Evolutionary conservation across 2,329 filamentous ascomycete genomes (phyloP).

Genomic region (Aspergillus pseudoterreus): DNA sequence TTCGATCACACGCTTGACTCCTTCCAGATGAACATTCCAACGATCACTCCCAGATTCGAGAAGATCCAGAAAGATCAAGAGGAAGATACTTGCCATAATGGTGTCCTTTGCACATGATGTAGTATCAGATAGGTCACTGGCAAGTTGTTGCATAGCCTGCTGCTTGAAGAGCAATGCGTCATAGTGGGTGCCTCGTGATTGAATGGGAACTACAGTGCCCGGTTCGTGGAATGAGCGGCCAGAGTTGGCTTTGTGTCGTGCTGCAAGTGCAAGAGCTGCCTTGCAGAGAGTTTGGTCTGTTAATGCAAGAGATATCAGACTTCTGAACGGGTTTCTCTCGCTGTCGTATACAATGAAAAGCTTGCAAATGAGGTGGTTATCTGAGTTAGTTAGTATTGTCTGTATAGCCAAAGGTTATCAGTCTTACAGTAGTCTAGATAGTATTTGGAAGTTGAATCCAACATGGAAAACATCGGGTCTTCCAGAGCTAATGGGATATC

Average conservation of each 20-base stretch:
- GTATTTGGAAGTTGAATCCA: constrained; percentile 22
- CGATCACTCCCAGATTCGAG: constrained; percentile 31
- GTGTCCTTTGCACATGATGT: constrained; percentile 18
- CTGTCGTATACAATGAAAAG: constrained; percentile 35
- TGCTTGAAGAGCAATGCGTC: constrained; percentile 33
- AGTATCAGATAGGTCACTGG: constrained; percentile 15
- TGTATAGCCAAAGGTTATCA: background rate
- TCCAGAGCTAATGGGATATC: constrained; percentile 12
- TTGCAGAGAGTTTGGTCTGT: constrained; percentile 26
- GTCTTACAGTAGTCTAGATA: constrained; percentile 33
- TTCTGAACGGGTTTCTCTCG: constrained; percentile 31
- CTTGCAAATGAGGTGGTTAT: constrained; percentile 34
- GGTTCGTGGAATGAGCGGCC: constrained; percentile 20
- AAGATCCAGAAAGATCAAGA: constrained; percentile 31
- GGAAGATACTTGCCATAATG: constrained; percentile 32
- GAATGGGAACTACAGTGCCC: constrained; percentile 1
- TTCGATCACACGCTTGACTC: constrained; percentile 26
- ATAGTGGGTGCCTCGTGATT: constrained; percentile 12
- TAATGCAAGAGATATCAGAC: constrained; percentile 28
- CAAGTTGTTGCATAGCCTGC: constrained; percentile 30
- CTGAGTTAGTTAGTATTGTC: constrained; percentile 11
- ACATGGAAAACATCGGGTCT: constrained; percentile 10
- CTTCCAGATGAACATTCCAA: constrained; percentile 33
- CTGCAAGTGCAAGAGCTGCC: constrained; percentile 30
- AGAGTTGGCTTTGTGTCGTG: constrained; percentile 30